A percentile compares a stretch with the other conserved stretches of the same genome.
These are phyloP conservation scores for Apostasia shenzhenica DNA, from an alignment of 106 monocot genomes.

Conservation along the genomic window DNA sequence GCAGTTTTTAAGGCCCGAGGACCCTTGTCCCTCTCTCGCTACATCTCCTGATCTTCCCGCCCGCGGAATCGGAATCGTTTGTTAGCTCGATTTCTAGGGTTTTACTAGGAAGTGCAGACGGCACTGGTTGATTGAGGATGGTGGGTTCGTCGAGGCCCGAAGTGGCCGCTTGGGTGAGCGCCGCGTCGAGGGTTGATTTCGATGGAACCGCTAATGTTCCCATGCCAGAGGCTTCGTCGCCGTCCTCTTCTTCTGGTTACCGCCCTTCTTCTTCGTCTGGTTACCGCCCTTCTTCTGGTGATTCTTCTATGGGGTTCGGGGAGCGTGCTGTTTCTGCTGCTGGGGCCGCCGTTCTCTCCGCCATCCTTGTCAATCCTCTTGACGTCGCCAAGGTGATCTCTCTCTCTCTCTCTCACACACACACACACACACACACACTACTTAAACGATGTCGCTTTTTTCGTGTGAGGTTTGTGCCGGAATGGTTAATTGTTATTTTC, in stretches of 20 bases:
- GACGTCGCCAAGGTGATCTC: conserved; percentile 80
- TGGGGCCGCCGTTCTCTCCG: conserved; percentile 84
- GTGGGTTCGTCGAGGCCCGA: background rate
- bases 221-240: conserved; percentile 5
- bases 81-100: background rate
- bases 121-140: background rate
- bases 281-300: conserved; percentile 10
- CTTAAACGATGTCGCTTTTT: no score
- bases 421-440: no score
- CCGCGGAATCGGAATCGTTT: background rate
- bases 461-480: no score
- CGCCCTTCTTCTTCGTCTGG: conserved; percentile 1
- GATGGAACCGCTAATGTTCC: conserved; percentile 18
- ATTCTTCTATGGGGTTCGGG: conserved; percentile 44
- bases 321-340: conserved; percentile 80
- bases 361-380: conserved; percentile 87
- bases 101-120: background rate
- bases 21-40: no score
- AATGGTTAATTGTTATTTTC: no score
- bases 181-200: conserved; percentile 52
- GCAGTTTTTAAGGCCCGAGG: no score
- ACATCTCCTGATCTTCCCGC: no score
- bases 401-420: no score
- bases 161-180: conserved; percentile 38
- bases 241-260: conserved; percentile 8